Evolutionary conservation across 306 rosid species (phyloP), one percentile per base, ranked within the genome.

Genomic region (Geum urbanum): DNA sequence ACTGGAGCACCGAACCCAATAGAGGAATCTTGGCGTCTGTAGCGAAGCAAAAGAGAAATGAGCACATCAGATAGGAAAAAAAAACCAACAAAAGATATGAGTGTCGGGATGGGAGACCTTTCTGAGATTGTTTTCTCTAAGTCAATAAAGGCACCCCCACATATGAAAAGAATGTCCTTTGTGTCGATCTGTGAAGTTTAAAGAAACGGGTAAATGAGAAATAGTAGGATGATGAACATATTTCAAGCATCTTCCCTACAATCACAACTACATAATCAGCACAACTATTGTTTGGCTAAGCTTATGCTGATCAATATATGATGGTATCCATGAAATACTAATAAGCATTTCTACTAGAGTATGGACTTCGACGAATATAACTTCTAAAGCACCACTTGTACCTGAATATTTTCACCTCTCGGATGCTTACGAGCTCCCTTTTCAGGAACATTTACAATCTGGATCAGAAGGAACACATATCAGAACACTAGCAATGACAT

Each of bases 381-480:
- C 45, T 19, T 27, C 19, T 56, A 57, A 54, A 24, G 32, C 22
- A 72, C 7, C 15, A 44, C 15, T 49, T 8, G 37, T 84, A 89
- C 99, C 92, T 89, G 95, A 80, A 89, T 87, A 81, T 87, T 95
- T 83, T 95, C 97, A 56, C 97, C 99, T 81, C 96, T 82, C 4
- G 97, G 99, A 81, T 91, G 95, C 83, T 95, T 91, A 60, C 99
- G 86, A 66, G 99, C 97, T 71, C 96, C 97, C 88, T 87, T 95
- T 87, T 95, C 99, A 60, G 99, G 99, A 77, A 95, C 95, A 70
- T 89, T 95, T 78, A 95, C 99, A 83, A 95, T 78, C 99, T 95
- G 69, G 49, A 84, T 75, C 63, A 72, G 67, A 79, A 73, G 77
- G 58, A 77, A 76, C 14, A 67, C 14, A 70, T 55, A 65, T 79